Evolutionary conservation across 495 filamentous ascomycete genomes (phyloP).

Genomic region (Lophium mytilinum): DNA sequence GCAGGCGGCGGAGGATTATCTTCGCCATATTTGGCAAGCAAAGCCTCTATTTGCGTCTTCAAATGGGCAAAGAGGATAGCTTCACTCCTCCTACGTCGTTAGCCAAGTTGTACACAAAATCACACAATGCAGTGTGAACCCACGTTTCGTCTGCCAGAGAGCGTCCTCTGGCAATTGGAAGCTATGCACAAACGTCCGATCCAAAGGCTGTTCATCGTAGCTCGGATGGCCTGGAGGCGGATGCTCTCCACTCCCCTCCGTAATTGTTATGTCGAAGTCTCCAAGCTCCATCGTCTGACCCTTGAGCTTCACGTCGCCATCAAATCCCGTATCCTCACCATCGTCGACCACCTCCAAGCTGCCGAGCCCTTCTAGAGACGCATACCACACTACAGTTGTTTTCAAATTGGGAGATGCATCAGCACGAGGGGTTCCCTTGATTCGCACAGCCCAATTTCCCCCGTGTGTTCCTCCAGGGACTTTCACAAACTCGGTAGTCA

Average conservation of each 20-base stretch:
- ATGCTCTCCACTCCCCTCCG: conserved; percentile 51
- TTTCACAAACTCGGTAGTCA: conserved; percentile 90
- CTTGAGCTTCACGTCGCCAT: conserved; percentile 64
- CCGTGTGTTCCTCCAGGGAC: conserved; percentile 80
- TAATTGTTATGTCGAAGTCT: conserved; percentile 76
- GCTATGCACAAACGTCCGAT: conserved; percentile 67
- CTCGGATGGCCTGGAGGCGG: conserved; percentile 54
- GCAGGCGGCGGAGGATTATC: conserved; percentile 71
- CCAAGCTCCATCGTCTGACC: conserved; percentile 70
- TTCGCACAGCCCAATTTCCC: conserved; percentile 82
- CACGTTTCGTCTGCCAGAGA: conserved; percentile 80
- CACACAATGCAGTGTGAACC: conserved; percentile 12
- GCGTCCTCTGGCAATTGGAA: conserved; percentile 55
- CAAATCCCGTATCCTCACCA: conserved; percentile 47
- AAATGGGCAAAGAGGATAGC: conserved; percentile 65
- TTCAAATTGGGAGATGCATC: conserved; percentile 57
- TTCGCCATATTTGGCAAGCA: conserved; percentile 60
- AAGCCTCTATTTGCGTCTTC: conserved; percentile 64
- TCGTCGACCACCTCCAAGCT: conserved; percentile 50
- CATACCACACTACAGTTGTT: conserved; percentile 73
- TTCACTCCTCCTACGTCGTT: conserved; percentile 16
- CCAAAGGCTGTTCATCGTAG: conserved; percentile 65
- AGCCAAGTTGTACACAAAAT: conserved; percentile 14
- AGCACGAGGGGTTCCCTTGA: conserved; percentile 72
- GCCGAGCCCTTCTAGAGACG: conserved; percentile 69